Conservation (phyloP, 345 rosid species). For the Conringia planisiliqua region DNA sequence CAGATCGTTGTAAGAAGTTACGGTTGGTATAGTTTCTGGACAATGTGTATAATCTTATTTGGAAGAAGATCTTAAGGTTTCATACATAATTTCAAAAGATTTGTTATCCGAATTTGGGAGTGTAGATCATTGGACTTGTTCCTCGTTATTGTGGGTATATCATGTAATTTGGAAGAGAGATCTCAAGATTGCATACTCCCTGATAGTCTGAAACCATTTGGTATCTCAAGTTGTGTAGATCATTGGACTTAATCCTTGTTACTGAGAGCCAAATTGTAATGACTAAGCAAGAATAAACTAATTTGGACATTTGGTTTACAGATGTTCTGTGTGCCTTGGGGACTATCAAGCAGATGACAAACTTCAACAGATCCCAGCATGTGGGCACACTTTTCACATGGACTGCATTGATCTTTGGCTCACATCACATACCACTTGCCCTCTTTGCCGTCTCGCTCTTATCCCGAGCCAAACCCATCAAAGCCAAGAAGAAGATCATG, state of each 20-base stretch:
- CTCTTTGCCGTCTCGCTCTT: constrained; percentile 83
- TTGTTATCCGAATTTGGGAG: too few relatives aligned
- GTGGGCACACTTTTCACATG: constrained; percentile 89
- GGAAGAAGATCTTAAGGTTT: not conserved
- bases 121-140: not conserved
- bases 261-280: not conserved
- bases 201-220: not conserved
- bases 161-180: not conserved
- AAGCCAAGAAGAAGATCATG: constrained; percentile 30
- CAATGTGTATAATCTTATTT: not conserved
- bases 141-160: not conserved
- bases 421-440: constrained; percentile 74
- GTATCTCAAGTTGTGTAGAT: not conserved
- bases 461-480: constrained; percentile 35
- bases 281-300: not conserved
- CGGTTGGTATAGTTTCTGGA: not conserved
- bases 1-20: not conserved
- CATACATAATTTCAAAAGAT: not conserved
- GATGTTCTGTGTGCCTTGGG: constrained; percentile 83
- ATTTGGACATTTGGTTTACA: constrained; percentile 21
- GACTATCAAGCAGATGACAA: constrained; percentile 80
- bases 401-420: constrained; percentile 95
- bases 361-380: constrained; percentile 79
- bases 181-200: not conserved
- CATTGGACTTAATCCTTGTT: not conserved